Base-by-base conservation (phyloP, 495 filamentous ascomycete genomes). In the Thermothielavioides terrestris region DNA sequence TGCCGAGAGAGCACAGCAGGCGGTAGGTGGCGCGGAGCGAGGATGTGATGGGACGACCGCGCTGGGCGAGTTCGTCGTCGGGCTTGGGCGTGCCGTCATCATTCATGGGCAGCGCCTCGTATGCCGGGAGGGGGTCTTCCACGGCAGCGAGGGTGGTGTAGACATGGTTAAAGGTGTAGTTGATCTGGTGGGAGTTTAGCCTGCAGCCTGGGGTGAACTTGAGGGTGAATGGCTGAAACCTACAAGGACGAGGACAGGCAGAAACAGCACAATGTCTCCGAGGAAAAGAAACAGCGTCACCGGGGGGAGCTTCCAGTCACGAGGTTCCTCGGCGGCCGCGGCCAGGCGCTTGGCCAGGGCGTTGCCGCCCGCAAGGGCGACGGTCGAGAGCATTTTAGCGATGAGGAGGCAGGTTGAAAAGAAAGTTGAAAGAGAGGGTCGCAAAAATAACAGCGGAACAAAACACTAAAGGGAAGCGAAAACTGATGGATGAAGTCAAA, bases 61-160 rank as follows among this genome's bases (percentile, higher is more conserved):
- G 37, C 34, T 25, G 18, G 38, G 54, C 57, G 40, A 48, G 54
- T 10, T 57, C 63, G 17, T 58, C 57, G 40, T 58, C 52, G 32
- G 44, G 42, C 22, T 51, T 51, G 57, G 57, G 56, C 36, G 23
- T 21, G 53, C 21, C 50, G 21, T 65, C 61, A 0, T 70, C 71
- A 51, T 68, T 62, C 17, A 66, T 41, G 17, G 63, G 50, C 17
- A 74, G 52, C 42, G 71, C 59, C 34, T 73, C 69, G 50, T 76
- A 76, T 25, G 61, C 65, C 14, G 73, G 69, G 41, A 72, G 70
- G 44, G 71, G 71, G 54, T 76, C 71, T 46, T 76, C 73, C 53
- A 76, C 60, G 43, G 73, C 72, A 38, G 71, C 66, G 21, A 76
- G 67, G 11, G 67, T 70, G 12, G 70, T 67, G 46, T 65, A 69